phyloP scores from a whole-genome alignment of 2,329 filamentous ascomycete species.

The Laburnicola sp. region DNA sequence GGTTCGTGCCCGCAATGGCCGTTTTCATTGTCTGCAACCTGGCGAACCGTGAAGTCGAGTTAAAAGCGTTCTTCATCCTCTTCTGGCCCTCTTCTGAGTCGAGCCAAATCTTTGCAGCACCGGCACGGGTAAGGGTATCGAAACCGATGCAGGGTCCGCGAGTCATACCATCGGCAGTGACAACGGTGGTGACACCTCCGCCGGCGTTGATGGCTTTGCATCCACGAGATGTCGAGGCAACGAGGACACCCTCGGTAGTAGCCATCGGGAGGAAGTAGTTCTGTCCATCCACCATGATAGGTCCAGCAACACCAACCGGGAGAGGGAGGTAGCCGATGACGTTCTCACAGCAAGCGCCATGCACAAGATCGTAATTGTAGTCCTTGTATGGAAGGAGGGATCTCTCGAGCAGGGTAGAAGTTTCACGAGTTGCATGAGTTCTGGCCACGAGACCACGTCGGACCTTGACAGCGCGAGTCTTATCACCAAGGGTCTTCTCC shows the following conservation, averaged over 20 bases:
- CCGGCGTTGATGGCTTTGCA: constrained; percentile 98
- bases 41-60: constrained; percentile 94
- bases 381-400: constrained; percentile 87
- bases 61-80: constrained; percentile 89
- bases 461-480: constrained; percentile 91
- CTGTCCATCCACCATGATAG: constrained; percentile 88
- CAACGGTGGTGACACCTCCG: constrained; percentile 85
- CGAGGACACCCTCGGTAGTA: constrained; percentile 94
- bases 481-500: constrained; percentile 84
- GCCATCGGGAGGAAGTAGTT: constrained; percentile 99
- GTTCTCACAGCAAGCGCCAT: constrained; percentile 97
- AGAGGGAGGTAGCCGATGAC: constrained; percentile 94
- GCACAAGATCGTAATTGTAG: constrained; percentile 94
- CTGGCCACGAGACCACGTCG: constrained; percentile 84
- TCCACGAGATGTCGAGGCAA: constrained; percentile 89
- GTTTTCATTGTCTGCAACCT: constrained; percentile 89
- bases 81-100: constrained; percentile 85
- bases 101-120: constrained; percentile 93
- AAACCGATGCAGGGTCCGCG: constrained; percentile 92
- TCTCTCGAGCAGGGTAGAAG: constrained; percentile 74
- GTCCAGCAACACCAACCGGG: constrained; percentile 91
- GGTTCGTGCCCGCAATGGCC: constrained; percentile 87
- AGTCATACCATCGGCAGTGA: constrained; percentile 98
- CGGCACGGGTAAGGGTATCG: constrained; percentile 83
- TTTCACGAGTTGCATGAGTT: constrained; percentile 77